Conservation (phyloP, 257 asterid genomes). For the Ilex aquifolium region DNA sequence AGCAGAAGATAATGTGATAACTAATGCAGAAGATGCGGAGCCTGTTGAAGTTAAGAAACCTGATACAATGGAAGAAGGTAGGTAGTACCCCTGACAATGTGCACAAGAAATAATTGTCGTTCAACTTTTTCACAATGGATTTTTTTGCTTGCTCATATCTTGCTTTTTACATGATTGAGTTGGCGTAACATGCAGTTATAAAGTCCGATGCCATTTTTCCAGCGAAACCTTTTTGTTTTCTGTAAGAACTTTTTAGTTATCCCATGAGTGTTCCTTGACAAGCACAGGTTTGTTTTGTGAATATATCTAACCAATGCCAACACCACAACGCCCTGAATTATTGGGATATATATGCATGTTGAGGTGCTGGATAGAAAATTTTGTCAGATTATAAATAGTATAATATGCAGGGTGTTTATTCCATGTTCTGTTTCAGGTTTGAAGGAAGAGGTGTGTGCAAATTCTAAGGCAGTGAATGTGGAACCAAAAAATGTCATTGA, state of each 20-base stretch:
- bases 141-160: neutral
- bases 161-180: neutral
- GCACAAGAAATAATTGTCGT: neutral
- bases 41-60: conserved; percentile 25
- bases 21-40: conserved; percentile 26
- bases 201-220: neutral
- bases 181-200: neutral
- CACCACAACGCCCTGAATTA: neutral
- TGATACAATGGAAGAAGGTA: conserved; percentile 28
- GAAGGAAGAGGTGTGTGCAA: conserved; percentile 12
- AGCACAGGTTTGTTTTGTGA: too few species aligned
- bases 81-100: neutral
- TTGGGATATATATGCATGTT: neutral
- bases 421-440: conserved; percentile 15
- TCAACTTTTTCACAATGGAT: neutral
- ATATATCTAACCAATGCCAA: neutral
- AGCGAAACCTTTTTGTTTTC: neutral
- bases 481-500: conserved; percentile 27
- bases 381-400: too few species aligned
- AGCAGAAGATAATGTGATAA: conserved; percentile 31
- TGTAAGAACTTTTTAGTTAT: neutral
- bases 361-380: neutral
- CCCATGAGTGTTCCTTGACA: too few species aligned
- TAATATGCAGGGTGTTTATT: neutral
- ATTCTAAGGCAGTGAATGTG: conserved; percentile 16